Evolutionary conservation across 768 basidiomycete genomes (phyloP), one percentile per base, ranked within the genome.

Genomic region (Cubamyces sp.): DNA sequence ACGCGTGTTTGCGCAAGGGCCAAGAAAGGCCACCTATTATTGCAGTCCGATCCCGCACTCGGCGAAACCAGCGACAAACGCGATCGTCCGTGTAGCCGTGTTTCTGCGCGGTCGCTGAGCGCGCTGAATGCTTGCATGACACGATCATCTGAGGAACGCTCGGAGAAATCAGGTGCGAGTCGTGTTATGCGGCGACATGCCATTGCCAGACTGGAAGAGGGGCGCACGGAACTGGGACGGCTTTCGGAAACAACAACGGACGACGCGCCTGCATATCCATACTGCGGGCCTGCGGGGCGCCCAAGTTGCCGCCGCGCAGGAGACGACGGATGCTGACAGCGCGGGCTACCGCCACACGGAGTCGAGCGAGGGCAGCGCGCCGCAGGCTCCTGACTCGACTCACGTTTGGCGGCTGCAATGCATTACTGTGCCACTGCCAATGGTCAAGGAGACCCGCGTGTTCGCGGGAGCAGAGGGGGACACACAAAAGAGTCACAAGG

Each of bases 401-500:
- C 39, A 34, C 45, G 40, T 12, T 21, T 47, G 42, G 41, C 42
- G 42, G 19, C 42, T 4, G 16, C 12, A 26, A n/a, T n/a, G n/a
- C n/a, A n/a, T n/a, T 37, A 14, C 9, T 49, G 51, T n/a, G 40
- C n/a, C n/a, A n/a, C 19, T 28, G 41, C 45, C 21, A 39, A 49
- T 26, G 48, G 12, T 5, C 48, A 57, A 57, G 46, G n/a, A 48
- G 16, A 18, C 15, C 46, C 7, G 52, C 42, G 30, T 43, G 26
- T 37, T 56, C 47, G 56, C 56, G 56, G 56, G 19, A 16, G 26
- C 12, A 57, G 56, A 40, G 56, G 6, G 56, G 47, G 8, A 49
- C 49, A 26, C 41, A 26, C 47, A 56, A 34, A 37, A 18, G 57
- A n/a, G 57, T 59, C 57, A 59, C 57, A 52, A 37, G 57, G 49